These are phyloP conservation scores for Malassezia sympodialis DNA, from an alignment of 1,284 basidiomycete genomes.

Conservation along the genomic window DNA sequence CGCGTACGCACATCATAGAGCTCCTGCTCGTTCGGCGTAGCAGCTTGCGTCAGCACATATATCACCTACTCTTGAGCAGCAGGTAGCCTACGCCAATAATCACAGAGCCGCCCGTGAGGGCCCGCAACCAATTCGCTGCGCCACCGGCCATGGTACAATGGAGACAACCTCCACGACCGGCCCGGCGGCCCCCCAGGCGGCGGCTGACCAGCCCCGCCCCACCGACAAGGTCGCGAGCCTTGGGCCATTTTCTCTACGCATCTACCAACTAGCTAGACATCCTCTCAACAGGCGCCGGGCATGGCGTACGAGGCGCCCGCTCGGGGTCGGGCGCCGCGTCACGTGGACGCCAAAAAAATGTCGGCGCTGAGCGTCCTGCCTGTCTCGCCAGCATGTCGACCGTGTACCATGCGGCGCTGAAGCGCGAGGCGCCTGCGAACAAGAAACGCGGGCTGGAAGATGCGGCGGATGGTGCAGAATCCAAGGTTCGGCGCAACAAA, in stretches of 20 bases:
- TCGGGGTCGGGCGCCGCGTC: background rate
- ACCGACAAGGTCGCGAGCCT: background rate
- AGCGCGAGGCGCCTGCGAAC: slow-evolving; percentile 1
- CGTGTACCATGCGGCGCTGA: slow-evolving; percentile 13
- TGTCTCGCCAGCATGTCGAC: slow-evolving; percentile 11
- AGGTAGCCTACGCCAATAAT: slow-evolving; percentile 6
- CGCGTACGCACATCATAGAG: slow-evolving; percentile 12
- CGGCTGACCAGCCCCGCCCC: background rate
- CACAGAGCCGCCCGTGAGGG: slow-evolving; percentile 4
- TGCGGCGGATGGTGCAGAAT: slow-evolving; percentile 11
- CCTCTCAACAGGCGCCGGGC: background rate
- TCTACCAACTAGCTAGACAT: background rate
- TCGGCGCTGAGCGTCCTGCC: background rate
- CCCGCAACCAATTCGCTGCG: slow-evolving; percentile 13
- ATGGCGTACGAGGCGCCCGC: background rate
- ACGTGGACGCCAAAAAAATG: slow-evolving; percentile 10
- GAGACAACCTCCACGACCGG: slow-evolving; percentile 10
- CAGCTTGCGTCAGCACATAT: background rate
- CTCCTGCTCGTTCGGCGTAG: slow-evolving; percentile 9
- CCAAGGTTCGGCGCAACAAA: slow-evolving; percentile 49
- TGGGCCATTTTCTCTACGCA: too few relatives aligned
- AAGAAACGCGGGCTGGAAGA: slow-evolving; percentile 7
- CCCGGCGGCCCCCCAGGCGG: background rate
- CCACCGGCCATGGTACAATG: slow-evolving; percentile 11
- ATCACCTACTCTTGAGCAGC: slow-evolving; percentile 11